Base-by-base conservation (phyloP, 768 basidiomycete species). In the Infundibulicybe gibba region DNA sequence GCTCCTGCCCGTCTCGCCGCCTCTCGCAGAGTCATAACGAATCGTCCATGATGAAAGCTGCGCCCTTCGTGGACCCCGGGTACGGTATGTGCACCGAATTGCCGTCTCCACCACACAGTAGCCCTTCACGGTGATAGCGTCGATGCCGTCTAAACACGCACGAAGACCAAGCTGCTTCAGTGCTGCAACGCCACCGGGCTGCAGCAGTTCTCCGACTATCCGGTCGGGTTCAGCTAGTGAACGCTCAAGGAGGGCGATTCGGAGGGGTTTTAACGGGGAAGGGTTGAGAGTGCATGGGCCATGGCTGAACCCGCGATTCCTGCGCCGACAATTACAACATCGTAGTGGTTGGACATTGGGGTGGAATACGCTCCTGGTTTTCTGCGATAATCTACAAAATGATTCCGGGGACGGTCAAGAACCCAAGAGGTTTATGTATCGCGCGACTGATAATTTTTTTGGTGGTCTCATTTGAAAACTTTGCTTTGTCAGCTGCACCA, bases 151-250 rank as follows among this genome's bases (percentile, higher is more conserved):
- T 39, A 97, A 65, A 45, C 83, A 84, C 6, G 68, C 68, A 41
- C 79, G 80, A 54, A 99, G 63, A 0, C 92, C 94, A n/a, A 99
- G 79, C 32, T 77, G 67, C 47, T 79, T 68, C 39, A 99, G 69
- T 1, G 92, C 83, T 11, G 72, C 70, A 17, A 93, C 83, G 1
- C 97, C 97, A 1, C 87, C 94, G 2, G 97, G 97, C 59, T 99
- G 97, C 17, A 99, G 71, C 1, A 98, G 81, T 64, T 99, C 97
- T 19, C 97, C 97, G 31, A 98, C 97, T 54, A 99, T 98, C 14
- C 97, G 80, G 74, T 98, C 93, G 0, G 97, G 97, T 62, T 92
- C 88, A 0, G 86, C 76, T 3, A 98, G 76, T 12, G 94, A 95
- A 10, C 95, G 84, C 65, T 99, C 97, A 46, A 99, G 72, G 0